Evolutionary conservation across 208 protist species (phyloP).

Genomic region (Leishmania amazonensis): DNA sequence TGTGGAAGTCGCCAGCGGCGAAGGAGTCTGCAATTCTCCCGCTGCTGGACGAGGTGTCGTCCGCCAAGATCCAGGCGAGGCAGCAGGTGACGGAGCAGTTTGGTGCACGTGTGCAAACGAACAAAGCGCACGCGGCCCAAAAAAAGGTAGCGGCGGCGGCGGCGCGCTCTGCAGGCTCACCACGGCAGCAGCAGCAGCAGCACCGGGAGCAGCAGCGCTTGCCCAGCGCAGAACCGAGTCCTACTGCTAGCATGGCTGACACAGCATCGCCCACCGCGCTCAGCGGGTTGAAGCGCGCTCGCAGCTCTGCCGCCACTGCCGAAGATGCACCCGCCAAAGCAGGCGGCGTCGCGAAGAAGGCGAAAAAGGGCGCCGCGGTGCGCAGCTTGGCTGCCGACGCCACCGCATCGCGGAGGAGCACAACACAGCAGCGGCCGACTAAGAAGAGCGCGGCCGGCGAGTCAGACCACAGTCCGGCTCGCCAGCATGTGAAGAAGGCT

Average conservation of each 20-base stretch:
- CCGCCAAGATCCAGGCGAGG: constrained; percentile 82
- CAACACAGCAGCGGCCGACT: constrained; percentile 4
- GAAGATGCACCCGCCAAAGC: neutral
- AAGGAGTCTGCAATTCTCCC: constrained; percentile 59
- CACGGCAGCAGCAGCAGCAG: neutral
- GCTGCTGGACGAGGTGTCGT: constrained; percentile 81
- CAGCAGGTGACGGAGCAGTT: constrained; percentile 84
- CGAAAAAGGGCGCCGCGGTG: neutral
- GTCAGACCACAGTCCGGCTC: neutral
- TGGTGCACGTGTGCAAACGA: constrained; percentile 50
- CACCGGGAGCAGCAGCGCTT: neutral
- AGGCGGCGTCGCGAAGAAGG: neutral
- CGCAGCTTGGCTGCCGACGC: neutral
- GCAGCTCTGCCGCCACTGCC: neutral
- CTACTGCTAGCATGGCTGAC: neutral
- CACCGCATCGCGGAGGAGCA: constrained; percentile 1
- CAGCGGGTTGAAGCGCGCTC: neutral
- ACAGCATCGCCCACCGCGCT: neutral
- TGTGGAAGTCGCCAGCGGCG: constrained; percentile 60
- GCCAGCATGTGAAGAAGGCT: constrained; percentile 7
- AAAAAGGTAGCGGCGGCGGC: constrained; percentile 27
- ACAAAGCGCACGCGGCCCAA: constrained; percentile 61
- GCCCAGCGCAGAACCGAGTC: neutral
- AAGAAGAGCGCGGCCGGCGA: neutral
- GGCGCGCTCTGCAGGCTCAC: neutral